These are phyloP conservation scores for Cladosporium velox DNA, from an alignment of 2,329 filamentous ascomycete genomes.

Conservation along the genomic window DNA sequence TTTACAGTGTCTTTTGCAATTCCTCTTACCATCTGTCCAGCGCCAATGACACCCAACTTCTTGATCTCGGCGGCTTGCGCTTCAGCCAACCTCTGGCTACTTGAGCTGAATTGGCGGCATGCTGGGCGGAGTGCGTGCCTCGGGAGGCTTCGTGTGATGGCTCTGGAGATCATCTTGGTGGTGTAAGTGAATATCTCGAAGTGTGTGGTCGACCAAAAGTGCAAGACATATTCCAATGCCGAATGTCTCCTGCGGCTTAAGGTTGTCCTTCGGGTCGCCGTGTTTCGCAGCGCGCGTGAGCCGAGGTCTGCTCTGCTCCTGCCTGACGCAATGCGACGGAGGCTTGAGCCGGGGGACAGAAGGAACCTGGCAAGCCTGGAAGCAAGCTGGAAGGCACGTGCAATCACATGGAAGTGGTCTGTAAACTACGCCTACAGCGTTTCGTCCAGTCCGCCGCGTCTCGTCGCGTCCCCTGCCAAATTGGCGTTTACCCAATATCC, in stretches of 20 bases:
- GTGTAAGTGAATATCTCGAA: background rate
- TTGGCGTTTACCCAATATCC: background rate
- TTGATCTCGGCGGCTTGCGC: slow-evolving; percentile 73
- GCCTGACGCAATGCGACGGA: background rate
- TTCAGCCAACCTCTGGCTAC: slow-evolving; percentile 45
- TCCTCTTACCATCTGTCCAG: slow-evolving; percentile 77
- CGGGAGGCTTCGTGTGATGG: slow-evolving; percentile 14
- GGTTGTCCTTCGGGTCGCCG: background rate
- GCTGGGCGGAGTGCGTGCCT: slow-evolving; percentile 22
- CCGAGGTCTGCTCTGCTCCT: slow-evolving; percentile 6
- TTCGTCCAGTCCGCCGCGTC: slow-evolving; percentile 5
- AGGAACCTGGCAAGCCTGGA: no score
- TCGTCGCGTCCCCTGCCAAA: slow-evolving; percentile 12
- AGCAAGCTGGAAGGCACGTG: background rate
- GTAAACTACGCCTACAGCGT: background rate
- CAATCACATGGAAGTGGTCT: background rate
- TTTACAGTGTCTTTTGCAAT: background rate
- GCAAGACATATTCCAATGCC: slow-evolving; percentile 1
- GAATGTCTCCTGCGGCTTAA: slow-evolving; percentile 9
- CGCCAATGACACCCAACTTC: slow-evolving; percentile 86
- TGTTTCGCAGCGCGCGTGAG: background rate
- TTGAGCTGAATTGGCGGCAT: slow-evolving; percentile 67
- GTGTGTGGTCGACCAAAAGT: background rate
- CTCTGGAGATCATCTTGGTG: slow-evolving; percentile 5
- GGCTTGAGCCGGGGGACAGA: slow-evolving; percentile 2